These are phyloP conservation scores for Colletotrichum cereale DNA, from an alignment of 2,329 filamentous ascomycete genomes.

Conservation along the genomic window DNA sequence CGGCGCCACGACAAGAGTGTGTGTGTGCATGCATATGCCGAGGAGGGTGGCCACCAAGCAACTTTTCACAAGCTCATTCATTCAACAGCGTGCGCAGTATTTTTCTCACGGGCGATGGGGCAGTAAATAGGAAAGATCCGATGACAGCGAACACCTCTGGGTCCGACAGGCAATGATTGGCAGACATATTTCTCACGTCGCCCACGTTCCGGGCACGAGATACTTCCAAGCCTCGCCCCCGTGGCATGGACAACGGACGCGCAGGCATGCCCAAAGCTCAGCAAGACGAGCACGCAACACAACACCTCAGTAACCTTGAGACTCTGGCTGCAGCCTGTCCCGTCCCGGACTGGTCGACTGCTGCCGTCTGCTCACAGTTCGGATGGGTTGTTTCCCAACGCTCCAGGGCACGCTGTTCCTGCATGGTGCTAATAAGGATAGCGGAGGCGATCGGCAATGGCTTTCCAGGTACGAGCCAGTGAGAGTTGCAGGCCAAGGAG, in stretches of 20 bases:
- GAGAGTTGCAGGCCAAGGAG: slow-evolving; percentile 28
- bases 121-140: slow-evolving; percentile 14
- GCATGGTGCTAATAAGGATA: slow-evolving; percentile 39
- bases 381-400: slow-evolving; percentile 33
- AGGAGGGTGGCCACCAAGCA: not conserved
- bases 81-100: not conserved
- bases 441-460: slow-evolving; percentile 33
- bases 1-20: slow-evolving; percentile 33
- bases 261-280: not conserved
- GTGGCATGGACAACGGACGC: not conserved
- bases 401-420: slow-evolving; percentile 37
- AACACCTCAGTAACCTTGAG: slow-evolving; percentile 5
- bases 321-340: not conserved
- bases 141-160: slow-evolving; percentile 16
- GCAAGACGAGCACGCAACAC: not conserved
- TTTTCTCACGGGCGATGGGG: not conserved
- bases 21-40: slow-evolving; percentile 11
- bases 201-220: slow-evolving; percentile 14
- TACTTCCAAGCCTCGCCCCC: not conserved
- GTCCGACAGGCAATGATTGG: slow-evolving; percentile 28
- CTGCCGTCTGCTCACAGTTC: slow-evolving; percentile 13
- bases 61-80: not conserved
- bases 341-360: no score
- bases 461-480: slow-evolving; percentile 39
- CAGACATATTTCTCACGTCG: slow-evolving; percentile 30